Percentiles rank a stretch among this genome's conserved stretches.
Conservation (phyloP, 495 filamentous ascomycete species). For the Penicillium angulare region DNA sequence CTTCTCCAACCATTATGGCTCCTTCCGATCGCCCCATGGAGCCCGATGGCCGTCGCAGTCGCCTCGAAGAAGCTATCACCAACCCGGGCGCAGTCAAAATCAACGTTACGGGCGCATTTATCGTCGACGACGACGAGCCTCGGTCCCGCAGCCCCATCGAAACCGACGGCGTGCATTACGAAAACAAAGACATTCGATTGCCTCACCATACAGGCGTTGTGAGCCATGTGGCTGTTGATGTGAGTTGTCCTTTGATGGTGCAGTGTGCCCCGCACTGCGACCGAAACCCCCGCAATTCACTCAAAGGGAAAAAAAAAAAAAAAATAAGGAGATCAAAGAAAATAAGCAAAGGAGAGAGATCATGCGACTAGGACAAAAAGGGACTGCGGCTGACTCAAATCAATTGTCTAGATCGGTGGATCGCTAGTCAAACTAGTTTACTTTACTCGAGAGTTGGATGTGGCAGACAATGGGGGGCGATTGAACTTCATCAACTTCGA, state of each 20-base stretch:
- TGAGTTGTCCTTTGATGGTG: slow-evolving; percentile 43
- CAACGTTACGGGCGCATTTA: slow-evolving; percentile 94
- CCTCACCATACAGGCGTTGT: slow-evolving; percentile 91
- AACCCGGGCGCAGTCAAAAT: slow-evolving; percentile 87
- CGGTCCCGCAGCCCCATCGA: slow-evolving; percentile 46
- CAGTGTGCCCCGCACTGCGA: neutral
- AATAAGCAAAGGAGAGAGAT: neutral
- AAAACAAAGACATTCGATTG: slow-evolving; percentile 88
- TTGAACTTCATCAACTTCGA: slow-evolving; percentile 95
- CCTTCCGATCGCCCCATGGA: slow-evolving; percentile 13
- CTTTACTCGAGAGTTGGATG: slow-evolving; percentile 83
- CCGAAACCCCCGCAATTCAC: slow-evolving; percentile 2
- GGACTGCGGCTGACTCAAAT: slow-evolving; percentile 22
- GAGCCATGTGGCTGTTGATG: slow-evolving; percentile 95
- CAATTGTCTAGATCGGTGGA: slow-evolving; percentile 73
- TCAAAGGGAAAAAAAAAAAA: neutral
- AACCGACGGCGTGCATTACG: slow-evolving; percentile 65
- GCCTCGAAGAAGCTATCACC: slow-evolving; percentile 66
- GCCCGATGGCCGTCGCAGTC: slow-evolving; percentile 23
- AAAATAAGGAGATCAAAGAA: neutral
- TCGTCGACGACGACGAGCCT: slow-evolving; percentile 82
- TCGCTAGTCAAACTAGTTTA: slow-evolving; percentile 95
- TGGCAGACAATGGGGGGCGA: slow-evolving; percentile 78
- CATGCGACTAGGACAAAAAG: neutral
- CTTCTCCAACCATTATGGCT: slow-evolving; percentile 14